Conservation (phyloP, 1,284 basidiomycete genomes). For the Cutaneotrichosporon sp. region DNA sequence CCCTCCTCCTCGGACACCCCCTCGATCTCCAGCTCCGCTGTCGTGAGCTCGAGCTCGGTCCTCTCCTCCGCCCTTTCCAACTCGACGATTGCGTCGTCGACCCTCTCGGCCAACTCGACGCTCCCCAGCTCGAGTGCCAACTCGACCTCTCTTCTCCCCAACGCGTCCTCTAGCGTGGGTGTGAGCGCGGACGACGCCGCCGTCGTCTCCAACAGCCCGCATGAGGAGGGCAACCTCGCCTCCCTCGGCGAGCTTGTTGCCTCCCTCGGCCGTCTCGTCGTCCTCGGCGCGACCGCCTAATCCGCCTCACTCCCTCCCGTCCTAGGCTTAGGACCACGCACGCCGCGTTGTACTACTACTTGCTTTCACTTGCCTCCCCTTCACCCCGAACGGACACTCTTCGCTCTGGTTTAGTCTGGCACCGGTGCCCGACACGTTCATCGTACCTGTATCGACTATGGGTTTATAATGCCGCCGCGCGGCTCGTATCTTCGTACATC, state of each 20-base stretch:
- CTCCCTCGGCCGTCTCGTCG: slow-evolving; percentile 42
- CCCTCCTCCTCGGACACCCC: slow-evolving; percentile 27
- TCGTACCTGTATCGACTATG: slow-evolving; percentile 1
- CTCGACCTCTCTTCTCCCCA: slow-evolving; percentile 12
- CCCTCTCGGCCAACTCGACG: slow-evolving; percentile 13
- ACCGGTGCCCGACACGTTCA: neutral
- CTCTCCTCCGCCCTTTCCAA: slow-evolving; percentile 14
- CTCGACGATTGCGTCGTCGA: slow-evolving; percentile 8
- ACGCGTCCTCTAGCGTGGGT: slow-evolving; percentile 2
- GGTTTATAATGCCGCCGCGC: slow-evolving; percentile 12
- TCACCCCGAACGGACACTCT: slow-evolving; percentile 1
- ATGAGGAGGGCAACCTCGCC: slow-evolving; percentile 32
- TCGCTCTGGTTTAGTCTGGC: neutral
- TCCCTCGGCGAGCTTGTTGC: slow-evolving; percentile 41
- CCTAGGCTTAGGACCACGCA: neutral
- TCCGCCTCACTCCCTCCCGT: neutral
- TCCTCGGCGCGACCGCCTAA: slow-evolving; percentile 29
- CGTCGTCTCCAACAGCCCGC: slow-evolving; percentile 12
- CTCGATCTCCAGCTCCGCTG: slow-evolving; percentile 27
- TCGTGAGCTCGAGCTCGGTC: slow-evolving; percentile 40
- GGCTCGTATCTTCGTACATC: neutral
- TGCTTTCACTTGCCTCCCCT: too few relatives aligned
- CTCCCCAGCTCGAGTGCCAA: slow-evolving; percentile 19
- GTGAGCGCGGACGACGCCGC: slow-evolving; percentile 16
- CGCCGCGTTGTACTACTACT: slow-evolving; percentile 1